Evolutionary conservation across 2,329 filamentous ascomycete genomes (phyloP).

Genomic region (Endothia cerciana): DNA sequence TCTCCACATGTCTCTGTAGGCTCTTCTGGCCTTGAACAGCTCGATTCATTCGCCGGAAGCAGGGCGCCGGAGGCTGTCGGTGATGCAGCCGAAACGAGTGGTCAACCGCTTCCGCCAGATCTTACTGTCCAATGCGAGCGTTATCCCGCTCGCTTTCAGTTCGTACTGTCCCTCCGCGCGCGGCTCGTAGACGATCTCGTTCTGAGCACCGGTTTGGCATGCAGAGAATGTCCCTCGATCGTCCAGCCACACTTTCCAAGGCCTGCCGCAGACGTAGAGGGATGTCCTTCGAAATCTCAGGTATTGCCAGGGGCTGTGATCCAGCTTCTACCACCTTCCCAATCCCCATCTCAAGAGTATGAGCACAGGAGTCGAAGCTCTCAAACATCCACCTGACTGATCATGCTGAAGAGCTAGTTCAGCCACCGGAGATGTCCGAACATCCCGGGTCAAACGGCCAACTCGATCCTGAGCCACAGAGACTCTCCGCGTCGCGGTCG

Average conservation of each 20-base stretch:
- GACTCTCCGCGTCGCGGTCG: not conserved
- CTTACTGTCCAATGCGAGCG: not conserved
- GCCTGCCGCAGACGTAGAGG: not conserved
- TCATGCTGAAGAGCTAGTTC: not conserved
- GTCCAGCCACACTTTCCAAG: not conserved
- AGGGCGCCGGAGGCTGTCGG: not conserved
- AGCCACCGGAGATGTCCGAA: not conserved
- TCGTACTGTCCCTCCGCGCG: not conserved
- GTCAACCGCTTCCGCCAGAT: not conserved
- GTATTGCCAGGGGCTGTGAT: not conserved
- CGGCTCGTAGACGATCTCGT: not conserved
- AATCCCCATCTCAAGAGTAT: not conserved
- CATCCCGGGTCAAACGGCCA: not conserved
- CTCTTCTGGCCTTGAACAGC: not conserved
- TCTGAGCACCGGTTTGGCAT: too few species aligned
- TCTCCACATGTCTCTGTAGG: not conserved
- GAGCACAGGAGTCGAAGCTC: not conserved
- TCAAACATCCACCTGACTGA: not conserved
- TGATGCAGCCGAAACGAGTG: not conserved
- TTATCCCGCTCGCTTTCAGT: not conserved
- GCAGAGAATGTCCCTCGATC: not conserved
- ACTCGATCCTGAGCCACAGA: not conserved
- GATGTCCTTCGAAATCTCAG: not conserved
- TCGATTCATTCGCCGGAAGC: not conserved
- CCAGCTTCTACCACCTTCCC: not conserved